Conservation (phyloP, 805 yeast species). For the Ogataea minuta region DNA sequence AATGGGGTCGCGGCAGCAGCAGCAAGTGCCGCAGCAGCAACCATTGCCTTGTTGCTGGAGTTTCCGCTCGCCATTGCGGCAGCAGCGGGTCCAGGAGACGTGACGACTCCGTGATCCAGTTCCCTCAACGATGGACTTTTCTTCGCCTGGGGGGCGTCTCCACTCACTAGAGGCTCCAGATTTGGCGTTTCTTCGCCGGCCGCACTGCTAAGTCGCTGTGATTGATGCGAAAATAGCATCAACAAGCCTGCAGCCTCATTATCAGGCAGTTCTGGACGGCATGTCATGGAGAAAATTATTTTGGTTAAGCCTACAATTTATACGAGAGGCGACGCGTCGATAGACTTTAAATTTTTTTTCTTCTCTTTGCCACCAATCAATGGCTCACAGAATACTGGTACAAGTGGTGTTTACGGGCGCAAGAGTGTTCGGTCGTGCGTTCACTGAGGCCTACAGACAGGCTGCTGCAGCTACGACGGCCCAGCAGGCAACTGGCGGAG, state of each 20-base stretch:
- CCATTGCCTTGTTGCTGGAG: slow-evolving; percentile 50
- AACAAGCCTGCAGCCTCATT: slow-evolving; percentile 40
- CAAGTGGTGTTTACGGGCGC: slow-evolving; percentile 94
- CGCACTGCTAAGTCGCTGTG: slow-evolving; percentile 14
- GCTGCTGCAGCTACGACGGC: slow-evolving; percentile 93
- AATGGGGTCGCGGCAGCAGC: slow-evolving; percentile 78
- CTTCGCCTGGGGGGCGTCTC: slow-evolving; percentile 4
- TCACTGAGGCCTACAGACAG: slow-evolving; percentile 94
- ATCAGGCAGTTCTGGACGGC: slow-evolving; percentile 26
- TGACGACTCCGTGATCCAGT: slow-evolving; percentile 25
- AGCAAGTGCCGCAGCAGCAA: slow-evolving; percentile 82
- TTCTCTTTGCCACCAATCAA: slow-evolving; percentile 5
- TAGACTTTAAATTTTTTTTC: slow-evolving; percentile 6
- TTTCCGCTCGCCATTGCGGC: slow-evolving; percentile 35
- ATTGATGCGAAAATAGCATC: slow-evolving; percentile 38
- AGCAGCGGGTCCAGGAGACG: slow-evolving; percentile 40
- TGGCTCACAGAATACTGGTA: slow-evolving; percentile 90
- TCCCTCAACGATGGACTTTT: slow-evolving; percentile 22
- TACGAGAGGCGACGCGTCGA: slow-evolving; percentile 10
- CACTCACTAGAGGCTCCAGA: slow-evolving; percentile 5
- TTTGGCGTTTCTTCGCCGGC: background rate
- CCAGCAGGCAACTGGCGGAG: slow-evolving; percentile 38
- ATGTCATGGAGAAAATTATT: slow-evolving; percentile 7
- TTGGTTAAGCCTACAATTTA: slow-evolving; percentile 1
- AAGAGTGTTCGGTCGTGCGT: slow-evolving; percentile 92